Evolutionary conservation across 2,329 filamentous ascomycete genomes (phyloP), one percentile per base, ranked within the genome.

Genomic region (Microdochium paspali): DNA sequence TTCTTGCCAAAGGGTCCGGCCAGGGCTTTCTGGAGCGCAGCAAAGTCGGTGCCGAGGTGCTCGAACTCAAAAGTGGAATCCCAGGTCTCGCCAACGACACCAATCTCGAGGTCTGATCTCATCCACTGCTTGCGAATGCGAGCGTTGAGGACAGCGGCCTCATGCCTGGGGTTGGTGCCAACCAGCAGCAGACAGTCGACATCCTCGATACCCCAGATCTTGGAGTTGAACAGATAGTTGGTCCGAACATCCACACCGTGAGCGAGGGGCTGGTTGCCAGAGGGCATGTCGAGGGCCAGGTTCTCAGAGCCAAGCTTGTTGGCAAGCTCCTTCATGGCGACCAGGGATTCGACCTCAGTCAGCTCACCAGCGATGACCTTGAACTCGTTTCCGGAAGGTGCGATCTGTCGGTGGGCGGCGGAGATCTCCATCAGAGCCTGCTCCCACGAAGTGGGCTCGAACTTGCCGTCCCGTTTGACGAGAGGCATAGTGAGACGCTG

Each of bases 81-180:
- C 67, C 91, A 98, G 32, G 83, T 71, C 72, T 96, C 87, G 54
- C 93, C 93, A 56, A 98, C 84, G 50, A 96, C 80, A 54, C 85
- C 93, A 58, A 98, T 82, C 66, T 97, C 86, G 23, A 98, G 81
- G 58, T 97, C 90, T 30, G 93, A 96, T 57, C 90, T 85, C 57
- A 98, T 76, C 87, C 91, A 98, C 68, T 96, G 90, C 76, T 98
- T 98, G 61, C 93, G 82, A 63, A 98, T 98, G 56, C 93, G 87
- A 54, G 91, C 90, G 62, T 98, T 98, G 42, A 98, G 79, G 44
- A 93, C 89, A 48, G 93, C 89, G 51, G 93, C 93, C 71, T 98
- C 93, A 63, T 95, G 89, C 56, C 93, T 83, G 35, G 93, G 87
- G 74, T 98, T 98, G 65, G 88, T 96, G 56, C 91, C 93, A 53